These are phyloP conservation scores for Piloderma croceum DNA, from an alignment of 768 basidiomycete genomes.

Conservation along the genomic window DNA sequence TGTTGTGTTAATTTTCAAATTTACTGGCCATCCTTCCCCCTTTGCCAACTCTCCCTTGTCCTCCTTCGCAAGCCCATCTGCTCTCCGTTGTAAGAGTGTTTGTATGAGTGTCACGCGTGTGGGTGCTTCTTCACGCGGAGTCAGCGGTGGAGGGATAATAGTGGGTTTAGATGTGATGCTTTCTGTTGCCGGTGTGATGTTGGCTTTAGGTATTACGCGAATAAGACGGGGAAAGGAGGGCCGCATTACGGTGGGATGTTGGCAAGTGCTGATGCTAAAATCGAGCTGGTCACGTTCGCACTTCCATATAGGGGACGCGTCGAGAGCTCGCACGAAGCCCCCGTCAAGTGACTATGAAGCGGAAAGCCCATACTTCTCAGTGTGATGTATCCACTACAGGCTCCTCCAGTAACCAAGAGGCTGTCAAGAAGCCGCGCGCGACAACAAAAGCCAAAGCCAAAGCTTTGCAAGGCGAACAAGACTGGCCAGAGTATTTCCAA, in stretches of 20 bases:
- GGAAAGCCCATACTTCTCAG: neutral
- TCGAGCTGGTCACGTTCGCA: neutral
- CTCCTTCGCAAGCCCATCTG: slow-evolving; percentile 33
- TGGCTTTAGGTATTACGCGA: slow-evolving; percentile 34
- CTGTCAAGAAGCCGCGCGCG: slow-evolving; percentile 6
- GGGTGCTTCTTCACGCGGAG: neutral
- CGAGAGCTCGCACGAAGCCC: neutral
- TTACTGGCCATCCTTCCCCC: slow-evolving; percentile 21
- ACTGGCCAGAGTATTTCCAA: slow-evolving; percentile 65
- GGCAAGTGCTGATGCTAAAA: slow-evolving; percentile 1
- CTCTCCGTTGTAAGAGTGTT: no score
- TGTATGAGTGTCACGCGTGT: neutral
- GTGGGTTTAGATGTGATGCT: slow-evolving; percentile 26
- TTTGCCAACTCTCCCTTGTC: slow-evolving; percentile 31
- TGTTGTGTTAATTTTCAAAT: slow-evolving; percentile 37
- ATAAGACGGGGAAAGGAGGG: slow-evolving; percentile 27
- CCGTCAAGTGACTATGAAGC: slow-evolving; percentile 1
- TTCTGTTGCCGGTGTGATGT: slow-evolving; percentile 16
- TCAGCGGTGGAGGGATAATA: neutral
- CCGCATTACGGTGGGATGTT: slow-evolving; percentile 20
- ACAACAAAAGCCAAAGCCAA: slow-evolving; percentile 16
- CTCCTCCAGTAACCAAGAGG: slow-evolving; percentile 10
- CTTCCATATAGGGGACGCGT: neutral
- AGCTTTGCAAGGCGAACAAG: slow-evolving; percentile 11
- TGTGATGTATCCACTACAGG: no score